A percentile compares a stretch with the other conserved stretches of the same genome.
phyloP scores from a whole-genome alignment of 345 rosid genomes.

The Geranium rotundifolium region DNA sequence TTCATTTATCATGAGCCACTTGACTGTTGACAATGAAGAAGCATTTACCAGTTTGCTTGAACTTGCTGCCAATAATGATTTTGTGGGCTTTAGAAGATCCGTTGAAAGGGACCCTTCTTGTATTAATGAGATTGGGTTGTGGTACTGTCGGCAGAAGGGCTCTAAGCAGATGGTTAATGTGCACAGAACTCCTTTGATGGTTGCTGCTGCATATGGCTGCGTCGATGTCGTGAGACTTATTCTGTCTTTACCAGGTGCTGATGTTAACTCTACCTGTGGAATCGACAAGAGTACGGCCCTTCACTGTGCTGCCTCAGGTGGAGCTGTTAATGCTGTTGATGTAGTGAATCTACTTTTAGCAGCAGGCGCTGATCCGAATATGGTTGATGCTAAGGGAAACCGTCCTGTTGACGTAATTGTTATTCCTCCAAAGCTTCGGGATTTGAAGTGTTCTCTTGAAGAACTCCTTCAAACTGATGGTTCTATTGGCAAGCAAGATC shows the following conservation, averaged over 20 bases:
- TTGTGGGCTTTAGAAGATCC: conserved; percentile 43
- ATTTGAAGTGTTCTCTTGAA: conserved; percentile 43
- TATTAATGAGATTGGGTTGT: conserved; percentile 61
- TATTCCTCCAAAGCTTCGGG: conserved; percentile 62
- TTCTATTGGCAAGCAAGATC: conserved; percentile 26
- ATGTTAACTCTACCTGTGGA: conserved; percentile 63
- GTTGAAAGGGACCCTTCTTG: conserved; percentile 53
- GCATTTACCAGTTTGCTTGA: conserved; percentile 78
- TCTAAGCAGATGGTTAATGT: conserved; percentile 74
- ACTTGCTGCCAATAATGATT: conserved; percentile 84
- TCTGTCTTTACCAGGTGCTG: conserved; percentile 54
- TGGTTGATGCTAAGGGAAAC: conserved; percentile 45
- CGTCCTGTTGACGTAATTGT: conserved; percentile 75
- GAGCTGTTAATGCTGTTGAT: conserved; percentile 63
- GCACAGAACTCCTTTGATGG: conserved; percentile 85
- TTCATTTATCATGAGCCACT: conserved; percentile 46
- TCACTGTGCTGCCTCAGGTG: conserved; percentile 94
- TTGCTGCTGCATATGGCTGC: conserved; percentile 84
- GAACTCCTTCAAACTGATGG: conserved; percentile 58
- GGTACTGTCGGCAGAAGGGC: conserved; percentile 89
- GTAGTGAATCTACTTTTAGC: conserved; percentile 68
- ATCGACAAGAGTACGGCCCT: conserved; percentile 67
- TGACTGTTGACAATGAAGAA: conserved; percentile 70
- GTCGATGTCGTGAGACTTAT: conserved; percentile 60
- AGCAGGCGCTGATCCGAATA: conserved; percentile 68